Evolutionary conservation across 192 early-diverging fungal species (phyloP).

Genomic region (Endogone sp.): DNA sequence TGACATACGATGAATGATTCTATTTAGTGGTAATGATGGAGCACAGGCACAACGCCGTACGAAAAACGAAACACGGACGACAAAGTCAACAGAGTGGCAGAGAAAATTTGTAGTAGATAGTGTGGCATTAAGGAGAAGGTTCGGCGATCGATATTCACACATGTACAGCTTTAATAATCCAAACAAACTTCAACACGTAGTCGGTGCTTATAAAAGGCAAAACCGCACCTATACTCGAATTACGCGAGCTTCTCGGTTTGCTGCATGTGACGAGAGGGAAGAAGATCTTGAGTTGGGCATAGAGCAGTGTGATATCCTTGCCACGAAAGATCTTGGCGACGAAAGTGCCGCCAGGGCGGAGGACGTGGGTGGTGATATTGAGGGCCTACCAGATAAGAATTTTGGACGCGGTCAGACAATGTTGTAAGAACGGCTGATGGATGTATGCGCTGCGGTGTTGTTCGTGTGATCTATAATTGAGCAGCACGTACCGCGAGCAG

Average conservation of each 20-base stretch:
- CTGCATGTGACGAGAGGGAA: conserved; percentile 87
- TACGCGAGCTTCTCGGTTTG: conserved; percentile 92
- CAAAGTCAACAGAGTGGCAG: background rate
- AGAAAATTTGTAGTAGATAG: too few relatives aligned
- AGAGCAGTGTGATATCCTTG: conserved; percentile 89
- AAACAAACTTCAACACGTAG: background rate
- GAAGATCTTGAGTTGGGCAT: conserved; percentile 88
- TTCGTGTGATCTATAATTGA: background rate
- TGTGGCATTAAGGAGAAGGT: too few relatives aligned
- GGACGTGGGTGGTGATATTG: conserved; percentile 94
- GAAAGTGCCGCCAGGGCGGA: conserved; percentile 89
- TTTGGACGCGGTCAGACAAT: background rate
- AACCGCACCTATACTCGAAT: conserved; percentile 70
- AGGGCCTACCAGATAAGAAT: conserved; percentile 72
- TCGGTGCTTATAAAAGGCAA: background rate
- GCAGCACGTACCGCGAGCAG: conserved; percentile 60
- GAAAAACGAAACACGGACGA: background rate
- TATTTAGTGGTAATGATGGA: conserved; percentile 4
- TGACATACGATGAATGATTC: conserved; percentile 95
- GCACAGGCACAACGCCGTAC: background rate
- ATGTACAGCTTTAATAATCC: too few relatives aligned
- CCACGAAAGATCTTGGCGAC: conserved; percentile 98
- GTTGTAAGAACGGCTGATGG: background rate
- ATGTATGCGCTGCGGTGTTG: background rate
- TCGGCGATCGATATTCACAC: too few relatives aligned